Conservation (phyloP, 495 filamentous ascomycete species). For the Penicillium parvum region DNA sequence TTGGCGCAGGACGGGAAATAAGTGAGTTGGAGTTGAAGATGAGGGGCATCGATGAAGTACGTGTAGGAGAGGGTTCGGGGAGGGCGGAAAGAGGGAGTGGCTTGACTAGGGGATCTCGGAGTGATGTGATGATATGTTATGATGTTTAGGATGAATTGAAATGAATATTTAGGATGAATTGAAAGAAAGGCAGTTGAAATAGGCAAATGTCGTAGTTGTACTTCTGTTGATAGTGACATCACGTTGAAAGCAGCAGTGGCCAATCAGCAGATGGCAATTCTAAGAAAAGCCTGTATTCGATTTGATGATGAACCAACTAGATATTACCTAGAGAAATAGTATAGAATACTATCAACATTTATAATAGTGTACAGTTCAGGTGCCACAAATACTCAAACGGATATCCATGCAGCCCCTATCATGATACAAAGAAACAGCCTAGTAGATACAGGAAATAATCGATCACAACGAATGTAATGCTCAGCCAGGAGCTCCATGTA, state of each 20-base stretch:
- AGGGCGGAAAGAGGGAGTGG: not conserved
- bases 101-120: too few relatives aligned
- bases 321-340: too few relatives aligned
- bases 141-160: too few relatives aligned
- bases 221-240: conserved; percentile 9
- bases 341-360: too few relatives aligned
- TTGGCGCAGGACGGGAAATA: conserved; percentile 3
- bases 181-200: not conserved
- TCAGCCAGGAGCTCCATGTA: too few relatives aligned
- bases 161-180: not conserved
- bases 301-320: not conserved
- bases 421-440: not conserved
- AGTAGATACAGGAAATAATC: not conserved
- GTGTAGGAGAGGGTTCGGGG: conserved; percentile 4
- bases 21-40: conserved; percentile 10
- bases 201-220: too few relatives aligned
- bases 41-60: conserved; percentile 30
- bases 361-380: too few relatives aligned
- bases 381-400: too few relatives aligned
- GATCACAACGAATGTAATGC: too few relatives aligned
- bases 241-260: not conserved
- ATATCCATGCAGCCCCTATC: too few relatives aligned
- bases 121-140: too few relatives aligned
- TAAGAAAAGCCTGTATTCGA: conserved; percentile 2
- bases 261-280: conserved; percentile 1